Evolutionary conservation across 345 rosid genomes (phyloP).

Genomic region (Nasturtium officinale): DNA sequence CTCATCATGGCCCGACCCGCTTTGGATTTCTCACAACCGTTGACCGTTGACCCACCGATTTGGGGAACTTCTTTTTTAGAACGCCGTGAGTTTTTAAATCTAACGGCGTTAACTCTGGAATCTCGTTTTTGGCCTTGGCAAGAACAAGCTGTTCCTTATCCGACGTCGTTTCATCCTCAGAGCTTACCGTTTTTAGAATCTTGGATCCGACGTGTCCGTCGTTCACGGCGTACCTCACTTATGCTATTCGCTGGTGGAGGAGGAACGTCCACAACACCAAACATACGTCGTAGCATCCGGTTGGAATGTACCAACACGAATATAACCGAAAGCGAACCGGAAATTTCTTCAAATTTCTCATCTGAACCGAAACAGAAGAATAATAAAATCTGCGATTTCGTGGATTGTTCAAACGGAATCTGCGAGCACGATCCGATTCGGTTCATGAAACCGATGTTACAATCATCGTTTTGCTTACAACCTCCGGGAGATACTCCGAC

Average conservation of each 20-base stretch:
- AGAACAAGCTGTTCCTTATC: slow-evolving; percentile 88
- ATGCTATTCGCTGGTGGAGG: slow-evolving; percentile 94
- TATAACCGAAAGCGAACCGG: slow-evolving; percentile 4
- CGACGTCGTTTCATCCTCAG: slow-evolving; percentile 89
- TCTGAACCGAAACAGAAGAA: background rate
- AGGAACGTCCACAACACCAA: slow-evolving; percentile 59
- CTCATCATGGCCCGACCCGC: slow-evolving; percentile 90
- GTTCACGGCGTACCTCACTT: slow-evolving; percentile 56
- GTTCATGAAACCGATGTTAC: slow-evolving; percentile 80
- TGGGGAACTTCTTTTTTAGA: slow-evolving; percentile 97
- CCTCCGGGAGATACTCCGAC: slow-evolving; percentile 96
- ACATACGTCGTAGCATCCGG: slow-evolving; percentile 82
- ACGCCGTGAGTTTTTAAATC: slow-evolving; percentile 71
- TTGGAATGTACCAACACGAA: slow-evolving; percentile 60
- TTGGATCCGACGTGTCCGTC: slow-evolving; percentile 67
- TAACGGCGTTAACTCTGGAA: slow-evolving; percentile 73
- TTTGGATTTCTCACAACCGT: slow-evolving; percentile 90
- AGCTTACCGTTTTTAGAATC: slow-evolving; percentile 59
- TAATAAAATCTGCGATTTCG: slow-evolving; percentile 61
- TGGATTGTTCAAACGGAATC: slow-evolving; percentile 85
- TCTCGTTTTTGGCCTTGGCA: slow-evolving; percentile 87
- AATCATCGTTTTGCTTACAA: slow-evolving; percentile 77
- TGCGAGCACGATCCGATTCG: slow-evolving; percentile 90
- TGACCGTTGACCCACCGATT: slow-evolving; percentile 66
- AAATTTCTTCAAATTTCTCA: background rate